Base-by-base conservation (phyloP, 1,284 basidiomycete genomes). In the Moniliella sp. region DNA sequence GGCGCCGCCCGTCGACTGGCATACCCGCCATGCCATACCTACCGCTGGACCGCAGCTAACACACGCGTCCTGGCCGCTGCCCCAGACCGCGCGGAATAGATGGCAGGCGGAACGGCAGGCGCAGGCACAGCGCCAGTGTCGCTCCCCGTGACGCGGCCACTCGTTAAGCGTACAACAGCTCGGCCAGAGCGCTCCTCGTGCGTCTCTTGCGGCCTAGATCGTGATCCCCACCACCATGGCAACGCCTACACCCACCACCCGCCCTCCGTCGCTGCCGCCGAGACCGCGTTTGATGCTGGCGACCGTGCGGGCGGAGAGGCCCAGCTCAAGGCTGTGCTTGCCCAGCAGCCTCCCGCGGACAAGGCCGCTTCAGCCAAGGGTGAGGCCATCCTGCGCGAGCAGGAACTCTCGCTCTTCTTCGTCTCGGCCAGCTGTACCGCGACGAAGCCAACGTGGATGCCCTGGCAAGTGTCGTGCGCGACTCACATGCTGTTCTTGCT, bases 401-500 rank as follows among this genome's bases (percentile, higher is more conserved):
- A 93, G 61, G 86, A 93, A 60, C n/a, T n/a, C 65, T 68, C 0
- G 83, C 86, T 2, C 67, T 94, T 29, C 66, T 84, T 15, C 78
- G 77, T 48, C 74, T 97, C 2, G 86, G 83, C 2, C 73, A 78
- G 52, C 67, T 91, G 8, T 83, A 91, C 60, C 69, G 80, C 25
- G 81, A 88, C 62, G 70, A 76, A 50, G 74, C 74, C 50, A 78
- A 93, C 65, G 74, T 80, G 4, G 63, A 75, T 40, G 78, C 78
- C 15, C 69, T 97, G 2, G 80, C 84, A 1, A 72, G 81, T 37
- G 75, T 91, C 9, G 80, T 94, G 34, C 77, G 74, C 0, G 70
- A 77, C 18, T 88, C 82, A 0, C 69, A 84, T 33, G 71, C 75
- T 0, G 88, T 91, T 66, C 83, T 93, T 74, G 77, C 79, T 0